These are phyloP conservation scores for Glaciozyma antarctica DNA, from an alignment of 768 basidiomycete species.

Conservation along the genomic window DNA sequence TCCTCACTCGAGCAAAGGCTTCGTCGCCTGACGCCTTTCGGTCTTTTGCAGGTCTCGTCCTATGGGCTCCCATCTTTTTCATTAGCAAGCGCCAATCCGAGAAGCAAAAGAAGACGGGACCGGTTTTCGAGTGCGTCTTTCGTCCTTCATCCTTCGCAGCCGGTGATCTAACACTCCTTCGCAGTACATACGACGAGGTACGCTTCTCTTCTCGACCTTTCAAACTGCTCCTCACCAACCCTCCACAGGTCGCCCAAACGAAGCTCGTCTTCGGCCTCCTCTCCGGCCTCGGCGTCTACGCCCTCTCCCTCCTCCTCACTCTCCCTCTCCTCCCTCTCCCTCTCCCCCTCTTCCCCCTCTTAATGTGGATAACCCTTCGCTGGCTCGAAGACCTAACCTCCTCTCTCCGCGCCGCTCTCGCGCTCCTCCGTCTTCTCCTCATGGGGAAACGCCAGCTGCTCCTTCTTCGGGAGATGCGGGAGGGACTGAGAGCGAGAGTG, in stretches of 20 bases:
- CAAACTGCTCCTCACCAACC: background rate
- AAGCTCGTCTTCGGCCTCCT: constrained; percentile 58
- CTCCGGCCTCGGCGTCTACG: constrained; percentile 63
- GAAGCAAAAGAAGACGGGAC: constrained; percentile 59
- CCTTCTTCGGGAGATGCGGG: constrained; percentile 49
- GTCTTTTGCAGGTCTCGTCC: constrained; percentile 48
- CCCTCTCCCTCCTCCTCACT: constrained; percentile 49
- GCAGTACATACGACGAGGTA: constrained; percentile 30
- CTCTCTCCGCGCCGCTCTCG: constrained; percentile 61
- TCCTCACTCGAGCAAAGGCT: too few species aligned
- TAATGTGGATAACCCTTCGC: constrained; percentile 84
- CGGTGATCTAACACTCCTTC: constrained; percentile 1
- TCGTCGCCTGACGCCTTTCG: too few species aligned
- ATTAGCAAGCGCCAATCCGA: constrained; percentile 61
- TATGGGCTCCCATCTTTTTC: constrained; percentile 71
- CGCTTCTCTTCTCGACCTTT: background rate
- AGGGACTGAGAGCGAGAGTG: constrained; percentile 42
- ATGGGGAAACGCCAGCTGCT: constrained; percentile 55
- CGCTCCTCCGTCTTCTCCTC: constrained; percentile 54
- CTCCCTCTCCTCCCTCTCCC: constrained; percentile 56
- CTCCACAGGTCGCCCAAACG: constrained; percentile 25
- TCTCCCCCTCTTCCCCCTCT: constrained; percentile 52
- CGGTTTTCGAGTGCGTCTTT: constrained; percentile 25
- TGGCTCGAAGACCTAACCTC: constrained; percentile 80
- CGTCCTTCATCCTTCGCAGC: constrained; percentile 9